These are phyloP conservation scores for Pleurostoma richardsiae DNA, from an alignment of 2,329 filamentous ascomycete genomes.

Conservation along the genomic window DNA sequence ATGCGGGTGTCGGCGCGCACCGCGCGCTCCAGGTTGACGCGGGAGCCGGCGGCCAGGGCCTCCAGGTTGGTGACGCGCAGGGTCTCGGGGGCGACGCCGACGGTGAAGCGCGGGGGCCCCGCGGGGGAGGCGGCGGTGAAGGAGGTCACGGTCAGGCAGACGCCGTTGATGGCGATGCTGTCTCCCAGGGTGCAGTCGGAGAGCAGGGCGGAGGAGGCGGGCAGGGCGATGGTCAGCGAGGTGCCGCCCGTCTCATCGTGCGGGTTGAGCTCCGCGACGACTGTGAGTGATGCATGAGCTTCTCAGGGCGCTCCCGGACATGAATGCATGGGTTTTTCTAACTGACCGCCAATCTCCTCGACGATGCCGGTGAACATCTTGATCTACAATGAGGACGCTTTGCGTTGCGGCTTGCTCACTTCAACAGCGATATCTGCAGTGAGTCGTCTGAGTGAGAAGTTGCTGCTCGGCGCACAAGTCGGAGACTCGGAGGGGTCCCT, in stretches of 20 bases:
- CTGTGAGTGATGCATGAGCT: slow-evolving; percentile 37
- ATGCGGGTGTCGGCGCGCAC: slow-evolving; percentile 89
- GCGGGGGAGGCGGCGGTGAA: slow-evolving; percentile 29
- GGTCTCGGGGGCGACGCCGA: slow-evolving; percentile 92
- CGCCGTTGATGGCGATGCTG: slow-evolving; percentile 92
- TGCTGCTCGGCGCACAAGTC: too few species aligned
- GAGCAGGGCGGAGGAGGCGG: slow-evolving; percentile 65
- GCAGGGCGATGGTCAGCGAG: slow-evolving; percentile 77
- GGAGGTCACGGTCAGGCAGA: slow-evolving; percentile 81
- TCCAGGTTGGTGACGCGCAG: slow-evolving; percentile 95
- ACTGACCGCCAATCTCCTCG: slow-evolving; percentile 85
- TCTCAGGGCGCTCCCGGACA: background rate
- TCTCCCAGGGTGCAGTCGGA: slow-evolving; percentile 82
- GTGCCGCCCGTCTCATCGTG: slow-evolving; percentile 84
- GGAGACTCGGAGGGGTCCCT: too few species aligned
- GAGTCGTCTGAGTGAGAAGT: too few species aligned
- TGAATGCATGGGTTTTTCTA: background rate
- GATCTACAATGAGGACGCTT: background rate
- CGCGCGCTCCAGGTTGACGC: slow-evolving; percentile 90
- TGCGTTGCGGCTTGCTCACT: too few species aligned
- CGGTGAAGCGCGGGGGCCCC: slow-evolving; percentile 61
- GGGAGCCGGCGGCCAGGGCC: slow-evolving; percentile 55
- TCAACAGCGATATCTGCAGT: too few species aligned
- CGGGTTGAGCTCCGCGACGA: slow-evolving; percentile 74
- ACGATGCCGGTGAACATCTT: slow-evolving; percentile 94